Evolutionary conservation across 1,284 basidiomycete species (phyloP).

Genomic region (Trichosporon sp.): DNA sequence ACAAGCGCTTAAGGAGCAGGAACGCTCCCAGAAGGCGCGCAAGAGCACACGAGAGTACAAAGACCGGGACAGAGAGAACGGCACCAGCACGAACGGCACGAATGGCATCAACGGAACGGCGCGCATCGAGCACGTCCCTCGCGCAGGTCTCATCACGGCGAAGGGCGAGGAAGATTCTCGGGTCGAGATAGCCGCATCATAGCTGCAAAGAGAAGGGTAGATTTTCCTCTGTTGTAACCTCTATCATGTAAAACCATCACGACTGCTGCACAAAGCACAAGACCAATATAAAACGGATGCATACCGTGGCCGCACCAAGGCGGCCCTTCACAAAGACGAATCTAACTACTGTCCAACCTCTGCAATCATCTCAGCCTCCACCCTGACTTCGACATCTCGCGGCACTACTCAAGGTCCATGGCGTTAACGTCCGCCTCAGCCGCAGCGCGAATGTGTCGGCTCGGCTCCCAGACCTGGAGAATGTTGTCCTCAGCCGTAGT

Average conservation of each 20-base stretch:
- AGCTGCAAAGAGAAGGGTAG: background rate
- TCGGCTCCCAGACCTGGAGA: conserved; percentile 49
- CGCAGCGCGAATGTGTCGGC: conserved; percentile 48
- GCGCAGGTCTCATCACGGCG: background rate
- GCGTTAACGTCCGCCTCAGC: conserved; percentile 43
- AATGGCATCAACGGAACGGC: background rate
- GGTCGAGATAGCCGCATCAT: conserved; percentile 16
- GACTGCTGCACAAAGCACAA: background rate
- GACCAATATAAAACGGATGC: background rate
- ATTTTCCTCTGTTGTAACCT: background rate
- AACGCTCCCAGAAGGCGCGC: conserved; percentile 10
- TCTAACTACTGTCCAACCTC: background rate
- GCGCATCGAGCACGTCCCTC: background rate
- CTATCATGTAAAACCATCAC: background rate
- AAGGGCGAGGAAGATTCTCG: background rate
- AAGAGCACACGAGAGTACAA: background rate
- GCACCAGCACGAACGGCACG: background rate
- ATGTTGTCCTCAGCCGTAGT: conserved; percentile 54
- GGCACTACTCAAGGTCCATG: conserved; percentile 43
- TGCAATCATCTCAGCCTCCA: too few relatives aligned
- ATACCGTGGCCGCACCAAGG: background rate
- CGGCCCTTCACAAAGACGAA: background rate
- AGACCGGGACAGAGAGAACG: background rate
- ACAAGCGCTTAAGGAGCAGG: conserved; percentile 9
- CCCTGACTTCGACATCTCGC: too few relatives aligned